Evolutionary conservation across 202 grass and related monocot genomes (phyloP), one percentile per base, ranked within the genome.

Genomic region (Digitaria exilis): DNA sequence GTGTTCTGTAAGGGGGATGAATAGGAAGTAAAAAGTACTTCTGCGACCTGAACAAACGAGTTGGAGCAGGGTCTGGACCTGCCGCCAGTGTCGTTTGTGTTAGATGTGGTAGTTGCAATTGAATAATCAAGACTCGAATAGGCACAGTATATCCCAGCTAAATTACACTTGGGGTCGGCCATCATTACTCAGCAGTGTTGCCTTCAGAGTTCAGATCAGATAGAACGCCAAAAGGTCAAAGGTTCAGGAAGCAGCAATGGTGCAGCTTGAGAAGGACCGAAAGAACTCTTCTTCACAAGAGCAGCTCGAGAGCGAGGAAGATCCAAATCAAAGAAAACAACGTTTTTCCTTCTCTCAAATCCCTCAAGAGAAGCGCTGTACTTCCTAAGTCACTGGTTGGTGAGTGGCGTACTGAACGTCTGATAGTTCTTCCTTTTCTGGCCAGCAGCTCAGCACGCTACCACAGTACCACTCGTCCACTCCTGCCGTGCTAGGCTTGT

Each of bases 141-240:
- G 9, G 21, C 59, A 26, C 24, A 48, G 16, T 9, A 51, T 28
- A 35, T 16, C 1, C 65, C 52, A 44, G 9, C 49, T 35, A 12
- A 29, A 69, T 4, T 41, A 29, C 35, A 22, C 49, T 25, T 49
- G 46, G 30, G 46, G 55, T 48, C 45, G 5, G 35, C 0, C 7
- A 37, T 62, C 19, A 3, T 41, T 25, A 13, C 55, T 63, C 21
- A 28, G 37, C 26, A 8, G 18, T 28, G 7, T 78, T 16, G 43
- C 31, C 55, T 63, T 63, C 22, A 42, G 56, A 52, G 43, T 52
- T 63, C 22, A 42, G 56, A 52, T 72, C 65, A 25, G 66, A 21
- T 55, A 14, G 18, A 45, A 74, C 15, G 34, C 21, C 68, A 62
- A 69, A 69, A 80, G 75, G 76, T 84, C 75, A 80, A 84, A 46